Evolutionary conservation across 257 asterid genomes (phyloP), one percentile per base, ranked within the genome.

Genomic region (Perilla frutescens): DNA sequence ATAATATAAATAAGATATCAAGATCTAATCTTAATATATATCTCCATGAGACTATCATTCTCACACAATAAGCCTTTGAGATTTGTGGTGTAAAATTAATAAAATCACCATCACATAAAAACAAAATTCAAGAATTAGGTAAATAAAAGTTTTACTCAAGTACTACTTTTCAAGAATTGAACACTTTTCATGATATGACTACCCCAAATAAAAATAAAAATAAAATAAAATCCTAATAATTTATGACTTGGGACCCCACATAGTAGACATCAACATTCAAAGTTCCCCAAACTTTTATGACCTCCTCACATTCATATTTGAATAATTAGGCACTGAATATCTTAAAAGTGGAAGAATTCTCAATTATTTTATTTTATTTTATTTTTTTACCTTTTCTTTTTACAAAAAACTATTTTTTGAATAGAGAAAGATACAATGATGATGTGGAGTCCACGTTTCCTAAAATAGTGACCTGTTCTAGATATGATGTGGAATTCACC

Each of bases 251-350:
- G 51, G 82, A 20, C 82, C 82, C 78, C 77, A 78, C 68, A 67
- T 66, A 43, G 62, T 61, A 71, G 62, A 26, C 65, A 78, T 61
- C 62, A 66, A 73, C 51, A 68, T 67, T 68, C 74, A 73, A 73
- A 67, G 59, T 37, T 68, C 68, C 71, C 82, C 76, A 68, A 79
- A 77, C 79, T 79, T 74, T 74, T 62, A 79, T 73, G 76, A 74
- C 74, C 49, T 65, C 40, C 77, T 71, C 76, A 71, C 71, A 53
- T 66, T 72, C 69, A 66, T 72, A 48, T 65, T 41, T 72, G 66
- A 65, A 70, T 69, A 63, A 64, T 70, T 66, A 43, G 78, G 80
- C 75, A 70, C 80, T 64, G 71, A 79, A 79, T 70, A 63, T 75
- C 47, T 76, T 65, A 31, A 54, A 70, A 58, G 53, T 53, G 54